Base-by-base conservation (phyloP, 371 early-diverging fungal species). In the Entomophthora muscae region DNA sequence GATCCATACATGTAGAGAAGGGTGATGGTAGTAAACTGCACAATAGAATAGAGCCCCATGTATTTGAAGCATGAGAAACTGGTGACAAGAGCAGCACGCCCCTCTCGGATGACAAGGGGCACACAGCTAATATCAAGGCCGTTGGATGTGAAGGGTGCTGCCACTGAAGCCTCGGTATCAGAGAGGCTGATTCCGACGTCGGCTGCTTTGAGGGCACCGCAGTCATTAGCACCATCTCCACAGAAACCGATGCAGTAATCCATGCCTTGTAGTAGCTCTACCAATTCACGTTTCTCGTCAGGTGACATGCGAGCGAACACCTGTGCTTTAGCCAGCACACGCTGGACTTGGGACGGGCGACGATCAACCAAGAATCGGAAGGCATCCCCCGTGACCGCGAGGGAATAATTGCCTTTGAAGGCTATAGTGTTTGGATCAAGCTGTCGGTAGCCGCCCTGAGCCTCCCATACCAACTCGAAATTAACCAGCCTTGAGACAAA, bases 151-250 rank as follows among this genome's bases (percentile, higher is more conserved):
- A 99, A 99, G 0, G 95, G 95, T 2, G 99, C 97, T 1, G 98
- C 98, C 0, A 99, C 92, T 42, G 90, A 93, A 1, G 98, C 94
- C 68, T 97, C 98, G 13, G 98, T 96, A 66, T 95, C 92, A 3
- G 93, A 91, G 30, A 99, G 73, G 21, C 98, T 93, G 21, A 99
- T 74, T 1, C 99, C 99, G 30, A 98, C 93, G 73, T 98, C 98
- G 7, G 99, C 98, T 28, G 90, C 91, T 63, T 91, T 90, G 17
- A 99, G 78, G 1, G 99, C 99, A 24, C 96, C 98, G 76, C 96
- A 95, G 73, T 99, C 99, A 69, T 99, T 99, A 32, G 99, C 98
- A 5, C 99, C 99, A 76, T 99, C 99, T n/a, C 99, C 99, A 74
- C 93, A 93, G 66, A 98, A 96, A 0, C 93, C 91, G 5, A 91